Conservation (phyloP, 2,329 filamentous ascomycete genomes). For the Colletotrichum sp. region DNA sequence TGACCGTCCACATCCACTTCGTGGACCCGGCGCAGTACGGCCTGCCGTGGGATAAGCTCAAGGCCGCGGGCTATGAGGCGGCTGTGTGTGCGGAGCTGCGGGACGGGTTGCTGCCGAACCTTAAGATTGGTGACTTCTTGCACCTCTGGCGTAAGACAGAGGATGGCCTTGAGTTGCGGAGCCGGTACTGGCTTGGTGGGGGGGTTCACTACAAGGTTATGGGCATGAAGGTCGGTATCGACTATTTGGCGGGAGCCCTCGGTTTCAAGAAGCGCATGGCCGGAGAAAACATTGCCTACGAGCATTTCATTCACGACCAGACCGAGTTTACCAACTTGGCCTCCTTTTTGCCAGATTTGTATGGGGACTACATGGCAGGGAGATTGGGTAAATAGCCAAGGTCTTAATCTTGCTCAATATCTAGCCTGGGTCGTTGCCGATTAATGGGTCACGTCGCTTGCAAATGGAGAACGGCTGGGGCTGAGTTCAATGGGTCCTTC, state of each 20-base stretch:
- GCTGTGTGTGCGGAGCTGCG: conserved; percentile 6
- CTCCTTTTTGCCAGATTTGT: neutral
- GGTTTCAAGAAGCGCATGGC: conserved; percentile 11
- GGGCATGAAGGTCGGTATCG: conserved; percentile 6
- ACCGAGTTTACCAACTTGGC: conserved; percentile 17
- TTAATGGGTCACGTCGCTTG: neutral
- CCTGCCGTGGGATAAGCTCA: conserved; percentile 13
- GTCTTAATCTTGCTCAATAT: neutral
- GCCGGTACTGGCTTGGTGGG: conserved; percentile 13
- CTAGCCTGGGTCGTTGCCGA: neutral
- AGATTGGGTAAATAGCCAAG: neutral
- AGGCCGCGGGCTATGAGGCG: conserved; percentile 4
- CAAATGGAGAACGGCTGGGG: neutral
- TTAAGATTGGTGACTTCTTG: conserved; percentile 15
- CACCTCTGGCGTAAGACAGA: conserved; percentile 16
- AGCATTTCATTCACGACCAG: conserved; percentile 18
- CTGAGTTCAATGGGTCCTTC: neutral
- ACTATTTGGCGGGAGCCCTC: conserved; percentile 5
- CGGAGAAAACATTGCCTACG: conserved; percentile 6
- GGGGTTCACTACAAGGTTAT: conserved; percentile 12
- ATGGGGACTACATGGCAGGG: conserved; percentile 6
- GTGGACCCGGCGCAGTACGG: conserved; percentile 15
- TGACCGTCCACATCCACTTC: conserved; percentile 12
- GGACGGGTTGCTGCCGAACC: conserved; percentile 1
- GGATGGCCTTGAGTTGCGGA: conserved; percentile 4